These are phyloP conservation scores for Chalciporus chontae DNA, from an alignment of 768 basidiomycete species.

Conservation along the genomic window DNA sequence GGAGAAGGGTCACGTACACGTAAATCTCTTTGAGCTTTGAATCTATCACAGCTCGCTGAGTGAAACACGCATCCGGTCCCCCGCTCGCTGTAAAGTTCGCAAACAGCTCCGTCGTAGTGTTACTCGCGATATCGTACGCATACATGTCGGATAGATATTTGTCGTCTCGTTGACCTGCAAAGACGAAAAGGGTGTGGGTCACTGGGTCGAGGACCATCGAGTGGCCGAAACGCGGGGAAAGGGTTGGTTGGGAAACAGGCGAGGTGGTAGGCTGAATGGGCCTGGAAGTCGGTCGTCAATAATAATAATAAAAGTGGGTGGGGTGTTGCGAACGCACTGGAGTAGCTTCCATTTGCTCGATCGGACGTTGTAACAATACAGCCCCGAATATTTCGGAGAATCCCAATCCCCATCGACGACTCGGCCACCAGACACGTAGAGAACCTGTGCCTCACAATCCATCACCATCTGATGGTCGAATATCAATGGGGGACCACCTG, in stretches of 20 bases:
- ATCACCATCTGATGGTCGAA: constrained; percentile 83
- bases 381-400: constrained; percentile 57
- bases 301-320: too few relatives aligned
- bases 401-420: constrained; percentile 66
- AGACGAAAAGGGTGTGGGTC: constrained; percentile 60
- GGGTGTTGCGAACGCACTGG: constrained; percentile 45
- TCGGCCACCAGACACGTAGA: constrained; percentile 77
- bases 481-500: constrained; percentile 68
- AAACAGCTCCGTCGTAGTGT: constrained; percentile 58
- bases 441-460: constrained; percentile 63
- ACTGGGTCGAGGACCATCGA: constrained; percentile 75
- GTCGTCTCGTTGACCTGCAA: constrained; percentile 69
- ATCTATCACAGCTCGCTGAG: constrained; percentile 72
- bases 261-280: constrained; percentile 17
- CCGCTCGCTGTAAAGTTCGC: constrained; percentile 57
- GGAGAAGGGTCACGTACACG: constrained; percentile 44
- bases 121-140: constrained; percentile 58
- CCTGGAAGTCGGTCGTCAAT: constrained; percentile 4
- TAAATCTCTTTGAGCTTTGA: constrained; percentile 62
- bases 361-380: constrained; percentile 70
- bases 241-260: constrained; percentile 34
- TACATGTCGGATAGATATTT: constrained; percentile 76
- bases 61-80: constrained; percentile 71
- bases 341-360: constrained; percentile 64
- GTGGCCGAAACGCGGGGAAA: constrained; percentile 69